Evolutionary conservation across 495 filamentous ascomycete genomes (phyloP).

Genomic region (Cetradonia linearis): DNA sequence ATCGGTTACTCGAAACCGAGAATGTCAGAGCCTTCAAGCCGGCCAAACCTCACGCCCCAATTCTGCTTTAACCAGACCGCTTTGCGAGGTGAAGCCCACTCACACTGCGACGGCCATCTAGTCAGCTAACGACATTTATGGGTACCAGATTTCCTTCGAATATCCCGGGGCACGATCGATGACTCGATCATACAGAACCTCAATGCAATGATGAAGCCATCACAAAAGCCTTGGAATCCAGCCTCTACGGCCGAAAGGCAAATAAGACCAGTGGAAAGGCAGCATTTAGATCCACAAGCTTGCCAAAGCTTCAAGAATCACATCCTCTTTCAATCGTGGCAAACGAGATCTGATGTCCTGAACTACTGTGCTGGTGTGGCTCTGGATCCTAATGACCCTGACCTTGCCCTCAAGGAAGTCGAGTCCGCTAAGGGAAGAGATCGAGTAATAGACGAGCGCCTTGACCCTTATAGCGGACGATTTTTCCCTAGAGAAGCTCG

Average conservation of each 20-base stretch:
- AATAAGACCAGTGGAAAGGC: constrained; percentile 31
- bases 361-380: constrained; percentile 87
- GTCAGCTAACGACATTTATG: neutral
- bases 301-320: constrained; percentile 68
- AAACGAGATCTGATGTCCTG: constrained; percentile 71
- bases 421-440: constrained; percentile 64
- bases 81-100: constrained; percentile 57
- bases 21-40: constrained; percentile 54
- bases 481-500: constrained; percentile 76
- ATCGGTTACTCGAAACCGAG: neutral
- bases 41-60: constrained; percentile 65
- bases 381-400: constrained; percentile 83
- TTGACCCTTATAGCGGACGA: constrained; percentile 84
- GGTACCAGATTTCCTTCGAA: constrained; percentile 72
- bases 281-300: constrained; percentile 45
- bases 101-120: neutral
- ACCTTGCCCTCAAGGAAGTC: constrained; percentile 54
- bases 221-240: constrained; percentile 64
- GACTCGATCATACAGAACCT: constrained; percentile 89
- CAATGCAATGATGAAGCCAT: constrained; percentile 77
- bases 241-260: constrained; percentile 57
- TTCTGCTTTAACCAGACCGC: constrained; percentile 87
- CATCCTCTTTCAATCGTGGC: constrained; percentile 83
- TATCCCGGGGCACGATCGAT: constrained; percentile 78
- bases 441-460: constrained; percentile 70